Evolutionary conservation across 2,329 filamentous ascomycete species (phyloP), one percentile per base, ranked within the genome.

Genomic region (Aureobasidium sp.): DNA sequence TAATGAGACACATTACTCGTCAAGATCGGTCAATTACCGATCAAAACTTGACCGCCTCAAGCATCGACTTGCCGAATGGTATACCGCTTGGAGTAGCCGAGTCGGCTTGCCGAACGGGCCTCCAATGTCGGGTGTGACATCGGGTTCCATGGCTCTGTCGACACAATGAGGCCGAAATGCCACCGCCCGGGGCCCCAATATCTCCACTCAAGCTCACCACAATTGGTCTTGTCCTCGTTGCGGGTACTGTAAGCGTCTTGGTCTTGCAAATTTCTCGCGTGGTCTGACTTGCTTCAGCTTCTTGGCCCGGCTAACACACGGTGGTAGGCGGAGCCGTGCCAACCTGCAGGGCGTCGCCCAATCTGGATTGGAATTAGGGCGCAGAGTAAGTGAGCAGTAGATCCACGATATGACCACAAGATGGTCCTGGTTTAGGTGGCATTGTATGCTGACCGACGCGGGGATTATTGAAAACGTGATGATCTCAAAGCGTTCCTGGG

Each of bases 121-220:
- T 9, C 15, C n/a, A 15, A 27, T 7, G 29, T 27, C 53, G 53
- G 30, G 16, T 27, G 27, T 27, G 39, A 29, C 6, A 8, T 25
- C 53, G 30, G 42, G 8, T 30, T 57, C 36, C 29, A 57, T n/a
- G 29, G 39, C 16, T 34, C 29, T n/a, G 54, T 36, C 30, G 21
- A 48, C 21, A n/a, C 3, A 48, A 48, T 48, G 30, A 39, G 54
- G 34, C 54, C 54, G 54, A 59, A 5, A 48, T 59, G 30, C 32
- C 30, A 48, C 54, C 54, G 54, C 32, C 11, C 13, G 54, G 54
- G 54, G 54, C 54, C 42, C 54, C 54, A 21, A 48, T 8, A 27
- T 59, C 54, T 16, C 54, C 54, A 59, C 54, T 59, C 32, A 16
- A 39, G 32, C 54, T 59, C 54, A 39, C 42, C 54, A 48, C 42